Base-by-base conservation (phyloP, 1,139 yeast genomes). In the Geotrichum cucujoidarum region DNA sequence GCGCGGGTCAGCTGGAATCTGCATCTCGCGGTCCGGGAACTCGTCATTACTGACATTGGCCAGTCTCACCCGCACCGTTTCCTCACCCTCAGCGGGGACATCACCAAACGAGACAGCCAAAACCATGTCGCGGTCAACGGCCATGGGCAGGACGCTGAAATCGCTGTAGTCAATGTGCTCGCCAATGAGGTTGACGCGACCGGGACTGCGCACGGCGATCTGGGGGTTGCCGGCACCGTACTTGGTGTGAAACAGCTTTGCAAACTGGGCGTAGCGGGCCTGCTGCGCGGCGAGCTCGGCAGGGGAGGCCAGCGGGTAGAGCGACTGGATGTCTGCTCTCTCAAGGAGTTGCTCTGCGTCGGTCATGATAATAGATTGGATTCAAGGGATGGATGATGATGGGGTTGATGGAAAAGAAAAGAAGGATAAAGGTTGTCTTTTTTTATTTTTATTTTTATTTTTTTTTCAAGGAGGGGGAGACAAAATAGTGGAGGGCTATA, bases 111-210 rank as follows among this genome's bases (percentile, higher is more conserved):
- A 57, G 14, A 77, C 80, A 14, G 82, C 87, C 57, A 77, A 76
- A 43, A 81, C 66, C 54, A 82, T 77, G 59, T 82, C 89, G 17
- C 72, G 74, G 49, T 80, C 83, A 42, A 82, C 78, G 7, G 90
- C 88, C 82, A 83, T 77, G n/a, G 90, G 90, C 57, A 83, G 71
- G 14, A 80, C 85, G 2, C 86, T 74, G 60, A 80, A 83, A 60
- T 75, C 74, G 53, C 80, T 77, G 61, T 82, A 83, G 66, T 83
- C 90, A 50, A 83, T 78, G 61, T 83, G 90, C 56, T 83, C 90
- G 35, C 90, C 90, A 53, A 83, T 80, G 54, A 83, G 68, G 62
- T 83, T 83, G 51, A 83, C 90, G 58, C 90, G 69, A 35, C 90
- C 90, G 3, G 90, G 90, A 16, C 86, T 76, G 51, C 89, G 72